phyloP scores from a whole-genome alignment of 2,329 filamentous ascomycete genomes.

The Thermothelomyces thermophilus region DNA sequence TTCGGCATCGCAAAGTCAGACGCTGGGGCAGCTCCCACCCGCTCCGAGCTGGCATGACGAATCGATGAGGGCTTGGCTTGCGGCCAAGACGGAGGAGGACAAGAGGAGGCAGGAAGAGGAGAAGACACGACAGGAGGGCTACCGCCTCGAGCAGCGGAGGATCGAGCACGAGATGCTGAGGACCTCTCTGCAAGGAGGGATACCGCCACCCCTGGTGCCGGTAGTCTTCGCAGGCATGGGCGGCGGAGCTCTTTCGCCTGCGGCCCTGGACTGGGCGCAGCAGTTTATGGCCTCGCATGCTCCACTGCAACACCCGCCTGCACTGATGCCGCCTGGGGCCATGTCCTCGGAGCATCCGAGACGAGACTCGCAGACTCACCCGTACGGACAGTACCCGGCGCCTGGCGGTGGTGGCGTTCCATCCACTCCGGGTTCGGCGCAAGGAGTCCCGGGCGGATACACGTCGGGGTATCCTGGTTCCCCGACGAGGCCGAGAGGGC shows the following conservation, averaged over 20 bases:
- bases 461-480: slow-evolving; percentile 41
- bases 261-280: slow-evolving; percentile 61
- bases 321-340: slow-evolving; percentile 44
- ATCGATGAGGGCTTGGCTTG: slow-evolving; percentile 64
- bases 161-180: slow-evolving; percentile 67
- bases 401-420: slow-evolving; percentile 34
- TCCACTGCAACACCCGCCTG: slow-evolving; percentile 43
- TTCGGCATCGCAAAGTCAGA: slow-evolving; percentile 33
- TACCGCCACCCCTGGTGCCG: slow-evolving; percentile 68
- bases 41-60: slow-evolving; percentile 66
- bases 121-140: slow-evolving; percentile 55
- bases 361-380: slow-evolving; percentile 44
- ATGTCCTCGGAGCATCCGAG: slow-evolving; percentile 49
- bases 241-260: slow-evolving; percentile 53
- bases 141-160: slow-evolving; percentile 64
- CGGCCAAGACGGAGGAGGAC: slow-evolving; percentile 68
- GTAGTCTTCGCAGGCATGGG: slow-evolving; percentile 68
- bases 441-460: slow-evolving; percentile 36
- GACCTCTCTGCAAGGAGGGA: slow-evolving; percentile 60
- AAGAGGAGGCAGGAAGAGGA: slow-evolving; percentile 68
- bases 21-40: slow-evolving; percentile 51
- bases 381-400: slow-evolving; percentile 37
- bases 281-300: slow-evolving; percentile 52
- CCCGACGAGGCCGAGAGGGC: slow-evolving; percentile 44
- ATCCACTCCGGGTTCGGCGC: slow-evolving; percentile 38